Conservation (phyloP, 495 filamentous ascomycete species). For the Daldinia vernicosa region DNA sequence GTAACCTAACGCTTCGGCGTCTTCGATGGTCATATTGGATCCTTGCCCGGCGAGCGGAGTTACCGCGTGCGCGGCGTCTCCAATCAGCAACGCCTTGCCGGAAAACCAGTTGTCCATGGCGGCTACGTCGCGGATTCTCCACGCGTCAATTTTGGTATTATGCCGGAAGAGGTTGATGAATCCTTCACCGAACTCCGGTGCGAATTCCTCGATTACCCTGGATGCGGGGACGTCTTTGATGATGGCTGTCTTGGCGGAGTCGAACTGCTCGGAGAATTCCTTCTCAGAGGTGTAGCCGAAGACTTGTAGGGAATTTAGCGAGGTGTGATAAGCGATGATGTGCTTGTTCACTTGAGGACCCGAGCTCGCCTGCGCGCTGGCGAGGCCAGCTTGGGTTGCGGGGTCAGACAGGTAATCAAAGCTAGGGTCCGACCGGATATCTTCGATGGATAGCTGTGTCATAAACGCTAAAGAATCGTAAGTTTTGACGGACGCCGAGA, state of each 20-base stretch:
- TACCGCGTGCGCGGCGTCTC: constrained; percentile 59
- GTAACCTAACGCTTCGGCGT: constrained; percentile 44
- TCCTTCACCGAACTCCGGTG: constrained; percentile 22
- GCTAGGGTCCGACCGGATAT: constrained; percentile 27
- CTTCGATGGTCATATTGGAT: constrained; percentile 44
- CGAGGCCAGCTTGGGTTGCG: constrained; percentile 34
- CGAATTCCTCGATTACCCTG: constrained; percentile 36
- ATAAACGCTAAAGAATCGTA: constrained; percentile 39
- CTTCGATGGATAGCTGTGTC: constrained; percentile 38
- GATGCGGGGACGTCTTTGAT: constrained; percentile 35
- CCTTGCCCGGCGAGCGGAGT: constrained; percentile 41
- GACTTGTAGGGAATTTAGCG: constrained; percentile 32
- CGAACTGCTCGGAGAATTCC: constrained; percentile 40
- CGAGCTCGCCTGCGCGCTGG: constrained; percentile 19
- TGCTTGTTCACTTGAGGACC: constrained; percentile 25
- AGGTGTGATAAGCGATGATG: constrained; percentile 42
- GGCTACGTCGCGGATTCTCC: constrained; percentile 42
- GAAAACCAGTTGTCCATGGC: constrained; percentile 45
- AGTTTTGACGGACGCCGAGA: constrained; percentile 16
- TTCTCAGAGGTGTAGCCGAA: constrained; percentile 42
- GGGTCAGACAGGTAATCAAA: constrained; percentile 39
- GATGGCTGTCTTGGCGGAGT: constrained; percentile 37
- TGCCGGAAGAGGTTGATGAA: constrained; percentile 43
- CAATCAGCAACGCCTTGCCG: constrained; percentile 56
- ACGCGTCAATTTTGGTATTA: constrained; percentile 39